phyloP scores from a whole-genome alignment of 1,284 basidiomycete species.

The Crocinoboletus sp. region DNA sequence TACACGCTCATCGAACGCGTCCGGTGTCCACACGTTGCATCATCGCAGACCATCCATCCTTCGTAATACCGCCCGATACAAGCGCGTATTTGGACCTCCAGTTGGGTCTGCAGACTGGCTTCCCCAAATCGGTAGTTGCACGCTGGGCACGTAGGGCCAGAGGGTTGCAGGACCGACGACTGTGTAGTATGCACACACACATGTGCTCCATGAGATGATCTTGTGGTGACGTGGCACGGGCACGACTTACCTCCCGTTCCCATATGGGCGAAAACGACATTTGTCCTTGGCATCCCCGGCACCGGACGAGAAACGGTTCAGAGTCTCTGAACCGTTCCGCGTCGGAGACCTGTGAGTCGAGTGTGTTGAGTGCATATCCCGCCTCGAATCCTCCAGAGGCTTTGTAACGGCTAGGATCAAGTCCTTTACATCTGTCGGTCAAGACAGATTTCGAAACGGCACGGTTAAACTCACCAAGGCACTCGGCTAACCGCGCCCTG shows the following conservation, averaged over 20 bases:
- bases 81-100: conserved; percentile 80
- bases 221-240: not conserved
- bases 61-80: conserved; percentile 86
- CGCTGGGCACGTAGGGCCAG: conserved; percentile 54
- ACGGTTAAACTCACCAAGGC: conserved; percentile 66
- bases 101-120: conserved; percentile 74
- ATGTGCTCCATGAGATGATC: not conserved
- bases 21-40: conserved; percentile 75
- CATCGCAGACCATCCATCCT: conserved; percentile 85
- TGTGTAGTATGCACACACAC: conserved; percentile 17
- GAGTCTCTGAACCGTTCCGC: conserved; percentile 81
- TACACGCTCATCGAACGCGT: conserved; percentile 95
- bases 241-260: conserved; percentile 53
- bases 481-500: conserved; percentile 86
- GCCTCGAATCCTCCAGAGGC: conserved; percentile 52
- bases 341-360: conserved; percentile 92
- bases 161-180: conserved; percentile 46
- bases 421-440: conserved; percentile 43
- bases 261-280: conserved; percentile 63
- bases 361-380: conserved; percentile 64
- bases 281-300: conserved; percentile 64
- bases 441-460: not conserved
- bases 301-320: conserved; percentile 66
- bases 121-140: conserved; percentile 55
- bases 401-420: conserved; percentile 83